Percentiles rank a stretch among this genome's conserved stretches.
Conservation (phyloP, 1,284 basidiomycete species). For the Rhodofomes roseus region DNA sequence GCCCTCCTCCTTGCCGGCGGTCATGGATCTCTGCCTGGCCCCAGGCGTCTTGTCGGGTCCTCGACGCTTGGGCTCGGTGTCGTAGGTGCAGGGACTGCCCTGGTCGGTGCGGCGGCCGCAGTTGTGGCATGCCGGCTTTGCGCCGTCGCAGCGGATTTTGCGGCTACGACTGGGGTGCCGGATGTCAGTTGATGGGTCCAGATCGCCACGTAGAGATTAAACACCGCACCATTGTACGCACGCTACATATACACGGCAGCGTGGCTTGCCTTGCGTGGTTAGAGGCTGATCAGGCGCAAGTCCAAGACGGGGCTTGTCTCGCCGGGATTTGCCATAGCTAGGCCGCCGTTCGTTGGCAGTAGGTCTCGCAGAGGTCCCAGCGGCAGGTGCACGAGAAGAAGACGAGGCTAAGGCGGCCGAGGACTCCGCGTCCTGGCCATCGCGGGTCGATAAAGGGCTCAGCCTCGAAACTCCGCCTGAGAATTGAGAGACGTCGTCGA, state of each 20-base stretch:
- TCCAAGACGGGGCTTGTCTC: slow-evolving; percentile 58
- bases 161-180: slow-evolving; percentile 52
- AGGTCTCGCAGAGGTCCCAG: not conserved
- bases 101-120: slow-evolving; percentile 45
- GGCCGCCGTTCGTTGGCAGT: not conserved
- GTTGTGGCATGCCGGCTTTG: slow-evolving; percentile 70
- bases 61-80: slow-evolving; percentile 65
- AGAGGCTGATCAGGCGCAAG: slow-evolving; percentile 69
- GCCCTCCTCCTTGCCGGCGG: slow-evolving; percentile 14
- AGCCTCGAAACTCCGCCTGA: not conserved
- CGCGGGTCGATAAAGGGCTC: not conserved
- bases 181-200: not conserved
- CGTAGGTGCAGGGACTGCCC: slow-evolving; percentile 42
- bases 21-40: slow-evolving; percentile 53
- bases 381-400: not conserved
- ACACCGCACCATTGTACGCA: slow-evolving; percentile 64
- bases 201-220: not conserved
- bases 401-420: not conserved
- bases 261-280: slow-evolving; percentile 69
- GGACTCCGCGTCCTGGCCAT: not conserved
- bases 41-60: slow-evolving; percentile 75
- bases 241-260: slow-evolving; percentile 73
- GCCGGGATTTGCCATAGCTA: slow-evolving; percentile 38
- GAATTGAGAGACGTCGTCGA: not conserved
- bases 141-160: slow-evolving; percentile 79